Conservation (phyloP, 2,329 filamentous ascomycete genomes). For the Geosmithia flava region DNA sequence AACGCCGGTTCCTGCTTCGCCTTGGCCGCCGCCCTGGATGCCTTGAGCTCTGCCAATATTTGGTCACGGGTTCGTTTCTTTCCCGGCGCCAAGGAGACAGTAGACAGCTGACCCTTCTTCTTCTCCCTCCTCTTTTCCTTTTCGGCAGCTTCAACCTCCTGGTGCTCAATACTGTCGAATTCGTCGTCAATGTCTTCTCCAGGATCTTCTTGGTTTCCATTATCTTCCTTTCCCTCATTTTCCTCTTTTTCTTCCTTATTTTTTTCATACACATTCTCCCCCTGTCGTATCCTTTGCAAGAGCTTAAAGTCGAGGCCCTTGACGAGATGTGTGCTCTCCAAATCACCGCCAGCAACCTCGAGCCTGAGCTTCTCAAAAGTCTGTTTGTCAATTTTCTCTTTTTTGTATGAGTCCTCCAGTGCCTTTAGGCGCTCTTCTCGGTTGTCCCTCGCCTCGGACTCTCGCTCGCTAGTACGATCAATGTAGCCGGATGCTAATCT, state of each 20-base stretch:
- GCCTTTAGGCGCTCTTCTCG: constrained; percentile 58
- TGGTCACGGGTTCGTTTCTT: constrained; percentile 54
- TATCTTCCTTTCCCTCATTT: constrained; percentile 12
- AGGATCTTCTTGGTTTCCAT: constrained; percentile 15
- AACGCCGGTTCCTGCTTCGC: constrained; percentile 36
- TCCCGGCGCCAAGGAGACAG: constrained; percentile 35
- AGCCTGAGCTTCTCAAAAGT: constrained; percentile 65
- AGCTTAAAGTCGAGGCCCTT: constrained; percentile 86
- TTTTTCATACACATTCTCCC: constrained; percentile 50
- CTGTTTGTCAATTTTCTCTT: constrained; percentile 69
- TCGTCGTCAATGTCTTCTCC: constrained; percentile 48
- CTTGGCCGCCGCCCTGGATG: constrained; percentile 47
- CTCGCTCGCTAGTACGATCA: constrained; percentile 62
- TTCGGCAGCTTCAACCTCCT: constrained; percentile 38
- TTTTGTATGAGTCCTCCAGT: constrained; percentile 69
- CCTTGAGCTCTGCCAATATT: constrained; percentile 55
- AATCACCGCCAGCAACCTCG: constrained; percentile 73
- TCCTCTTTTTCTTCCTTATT: constrained; percentile 15
- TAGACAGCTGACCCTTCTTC: constrained; percentile 51
- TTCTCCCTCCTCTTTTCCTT: constrained; percentile 46
- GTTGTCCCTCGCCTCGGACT: constrained; percentile 38
- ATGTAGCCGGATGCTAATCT: constrained; percentile 71
- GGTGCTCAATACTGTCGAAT: constrained; percentile 44
- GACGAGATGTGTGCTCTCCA: constrained; percentile 71
- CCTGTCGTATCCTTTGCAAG: constrained; percentile 53